Evolutionary conservation across 2,329 filamentous ascomycete genomes (phyloP).

Genomic region (Pseudogymnoascus sp.): DNA sequence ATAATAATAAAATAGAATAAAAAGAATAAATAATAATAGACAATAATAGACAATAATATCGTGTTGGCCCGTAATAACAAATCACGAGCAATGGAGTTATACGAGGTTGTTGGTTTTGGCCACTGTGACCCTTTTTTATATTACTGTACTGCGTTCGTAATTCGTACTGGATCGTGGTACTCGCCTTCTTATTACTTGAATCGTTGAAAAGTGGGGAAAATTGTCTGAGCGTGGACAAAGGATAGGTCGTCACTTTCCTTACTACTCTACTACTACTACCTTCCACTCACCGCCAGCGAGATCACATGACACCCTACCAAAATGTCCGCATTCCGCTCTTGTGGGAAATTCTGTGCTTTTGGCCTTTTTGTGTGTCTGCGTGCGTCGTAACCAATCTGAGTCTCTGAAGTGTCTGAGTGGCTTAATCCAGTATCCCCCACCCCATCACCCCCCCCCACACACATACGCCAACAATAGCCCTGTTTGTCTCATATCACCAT

Average conservation of each 20-base stretch:
- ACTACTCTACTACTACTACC: background rate
- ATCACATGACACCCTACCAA: constrained; percentile 4
- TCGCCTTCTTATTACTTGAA: background rate
- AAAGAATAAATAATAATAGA: background rate
- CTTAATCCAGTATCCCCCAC: background rate
- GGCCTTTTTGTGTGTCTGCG: background rate
- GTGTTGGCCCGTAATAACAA: background rate
- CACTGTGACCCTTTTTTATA: constrained; percentile 1
- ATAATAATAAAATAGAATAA: background rate
- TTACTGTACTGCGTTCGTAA: constrained; percentile 7
- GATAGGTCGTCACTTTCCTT: background rate
- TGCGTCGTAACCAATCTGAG: background rate
- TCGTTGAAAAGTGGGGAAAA: background rate
- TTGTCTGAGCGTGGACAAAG: constrained; percentile 3
- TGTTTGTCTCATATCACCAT: constrained; percentile 8
- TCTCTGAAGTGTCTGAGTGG: background rate
- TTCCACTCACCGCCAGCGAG: background rate
- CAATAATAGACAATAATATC: background rate
- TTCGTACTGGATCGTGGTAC: background rate
- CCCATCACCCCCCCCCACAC: background rate
- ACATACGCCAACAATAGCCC: constrained; percentile 9
- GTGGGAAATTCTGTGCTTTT: background rate
- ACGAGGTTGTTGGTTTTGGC: background rate
- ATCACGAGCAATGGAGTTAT: background rate
- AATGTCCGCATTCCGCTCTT: background rate